Evolutionary conservation across 805 yeast species (phyloP).

Genomic region (Nakazawaea ishiwadae): DNA sequence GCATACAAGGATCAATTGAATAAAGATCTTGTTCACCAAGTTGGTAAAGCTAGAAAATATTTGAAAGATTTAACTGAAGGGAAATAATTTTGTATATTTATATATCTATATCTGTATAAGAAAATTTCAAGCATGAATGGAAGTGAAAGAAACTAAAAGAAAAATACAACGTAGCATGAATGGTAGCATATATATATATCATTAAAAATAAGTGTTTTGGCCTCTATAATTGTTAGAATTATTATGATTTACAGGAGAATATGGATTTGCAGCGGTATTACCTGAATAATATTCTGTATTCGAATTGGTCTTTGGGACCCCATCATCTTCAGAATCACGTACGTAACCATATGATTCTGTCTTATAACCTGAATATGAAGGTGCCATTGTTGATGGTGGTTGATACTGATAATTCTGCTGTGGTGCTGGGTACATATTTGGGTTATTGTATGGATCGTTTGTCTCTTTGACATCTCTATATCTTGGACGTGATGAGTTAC

Average conservation of each 20-base stretch:
- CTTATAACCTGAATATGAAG: slow-evolving; percentile 6
- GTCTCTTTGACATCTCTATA: neutral
- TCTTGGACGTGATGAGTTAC: no score
- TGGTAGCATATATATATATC: no score
- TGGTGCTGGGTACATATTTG: slow-evolving; percentile 24
- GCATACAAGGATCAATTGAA: neutral
- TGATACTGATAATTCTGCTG: slow-evolving; percentile 13
- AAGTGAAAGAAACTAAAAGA: neutral
- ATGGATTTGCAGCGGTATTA: neutral
- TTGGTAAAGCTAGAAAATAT: slow-evolving; percentile 6
- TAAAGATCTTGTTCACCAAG: slow-evolving; percentile 1
- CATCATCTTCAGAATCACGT: slow-evolving; percentile 4
- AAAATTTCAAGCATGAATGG: neutral
- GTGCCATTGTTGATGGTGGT: slow-evolving; percentile 6
- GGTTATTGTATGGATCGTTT: slow-evolving; percentile 21
- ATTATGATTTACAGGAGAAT: slow-evolving; percentile 1
- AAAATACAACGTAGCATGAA: neutral
- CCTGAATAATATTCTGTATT: slow-evolving; percentile 3
- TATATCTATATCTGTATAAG: neutral
- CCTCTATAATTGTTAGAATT: slow-evolving; percentile 3
- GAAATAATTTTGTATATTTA: slow-evolving; percentile 1
- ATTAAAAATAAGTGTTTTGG: slow-evolving; percentile 9
- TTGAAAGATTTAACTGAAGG: slow-evolving; percentile 2
- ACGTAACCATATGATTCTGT: slow-evolving; percentile 4
- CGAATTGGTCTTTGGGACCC: slow-evolving; percentile 1